Percentiles rank a stretch among this genome's conserved stretches.
These are phyloP conservation scores for Mucor lusitanicus DNA, from an alignment of 371 early-diverging fungal genomes.

Conservation along the genomic window DNA sequence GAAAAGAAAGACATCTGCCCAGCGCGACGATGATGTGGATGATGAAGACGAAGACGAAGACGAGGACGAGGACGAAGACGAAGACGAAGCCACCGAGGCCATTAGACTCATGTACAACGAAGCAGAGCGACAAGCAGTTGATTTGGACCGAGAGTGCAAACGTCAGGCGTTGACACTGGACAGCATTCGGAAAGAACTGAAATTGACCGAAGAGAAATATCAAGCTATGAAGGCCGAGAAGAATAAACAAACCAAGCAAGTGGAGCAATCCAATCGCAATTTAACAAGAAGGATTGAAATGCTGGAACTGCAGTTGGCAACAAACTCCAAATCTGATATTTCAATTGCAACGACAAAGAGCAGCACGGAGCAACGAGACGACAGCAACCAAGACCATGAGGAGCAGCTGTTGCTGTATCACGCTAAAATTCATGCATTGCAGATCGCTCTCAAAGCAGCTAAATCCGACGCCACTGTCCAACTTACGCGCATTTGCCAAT, in stretches of 20 bases:
- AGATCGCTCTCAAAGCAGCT: constrained; percentile 13
- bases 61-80: background rate
- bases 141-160: constrained; percentile 31
- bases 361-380: background rate
- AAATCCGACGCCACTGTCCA: constrained; percentile 10
- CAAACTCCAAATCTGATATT: background rate
- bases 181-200: constrained; percentile 15
- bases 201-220: constrained; percentile 13
- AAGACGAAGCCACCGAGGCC: constrained; percentile 17
- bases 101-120: constrained; percentile 17
- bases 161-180: constrained; percentile 19
- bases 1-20: background rate
- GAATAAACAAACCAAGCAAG: constrained; percentile 3
- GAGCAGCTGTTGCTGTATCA: background rate
- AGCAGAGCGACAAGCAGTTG: constrained; percentile 27
- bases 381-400: background rate
- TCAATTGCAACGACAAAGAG: background rate
- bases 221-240: constrained; percentile 1
- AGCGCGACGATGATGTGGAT: background rate
- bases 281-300: constrained; percentile 7
- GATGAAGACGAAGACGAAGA: background rate
- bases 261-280: constrained; percentile 1
- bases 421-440: constrained; percentile 5
- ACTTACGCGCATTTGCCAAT: constrained; percentile 12
- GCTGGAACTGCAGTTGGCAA: constrained; percentile 6